Conservation (phyloP, 495 filamentous ascomycete species). For the Penicillium nucicola region DNA sequence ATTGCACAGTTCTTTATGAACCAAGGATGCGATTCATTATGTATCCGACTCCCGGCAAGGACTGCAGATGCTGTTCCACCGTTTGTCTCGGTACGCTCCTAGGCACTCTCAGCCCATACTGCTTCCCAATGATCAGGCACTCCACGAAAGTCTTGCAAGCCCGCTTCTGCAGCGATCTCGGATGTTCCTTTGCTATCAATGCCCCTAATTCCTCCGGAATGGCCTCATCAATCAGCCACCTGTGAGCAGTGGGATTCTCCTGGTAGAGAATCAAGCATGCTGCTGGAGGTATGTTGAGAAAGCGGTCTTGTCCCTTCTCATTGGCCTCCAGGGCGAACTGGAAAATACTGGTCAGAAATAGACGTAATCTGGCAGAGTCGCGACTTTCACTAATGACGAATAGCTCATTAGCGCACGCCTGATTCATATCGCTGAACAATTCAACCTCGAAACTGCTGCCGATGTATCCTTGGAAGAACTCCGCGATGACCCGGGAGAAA, state of each 20-base stretch:
- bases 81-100: slow-evolving; percentile 14
- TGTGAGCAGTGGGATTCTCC: slow-evolving; percentile 18
- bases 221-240: slow-evolving; percentile 23
- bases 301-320: slow-evolving; percentile 16
- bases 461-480: slow-evolving; percentile 32
- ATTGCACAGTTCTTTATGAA: slow-evolving; percentile 1
- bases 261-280: slow-evolving; percentile 24
- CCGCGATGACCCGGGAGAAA: slow-evolving; percentile 21
- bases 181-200: slow-evolving; percentile 19
- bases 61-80: slow-evolving; percentile 15
- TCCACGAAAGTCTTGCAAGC: slow-evolving; percentile 21
- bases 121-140: slow-evolving; percentile 26
- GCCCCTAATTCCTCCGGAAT: slow-evolving; percentile 14
- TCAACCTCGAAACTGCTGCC: slow-evolving; percentile 23
- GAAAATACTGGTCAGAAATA: slow-evolving; percentile 24
- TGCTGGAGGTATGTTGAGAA: slow-evolving; percentile 16
- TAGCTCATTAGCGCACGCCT: slow-evolving; percentile 27
- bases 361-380: slow-evolving; percentile 19
- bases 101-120: slow-evolving; percentile 20
- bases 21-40: slow-evolving; percentile 12
- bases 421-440: slow-evolving; percentile 24
- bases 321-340: slow-evolving; percentile 14
- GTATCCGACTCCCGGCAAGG: slow-evolving; percentile 3
- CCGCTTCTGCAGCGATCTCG: slow-evolving; percentile 21
- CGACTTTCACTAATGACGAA: slow-evolving; percentile 18